A percentile compares a stretch with the other conserved stretches of the same genome.
phyloP scores from a whole-genome alignment of 2,329 filamentous ascomycete species.

The Ophiostoma australiae region DNA sequence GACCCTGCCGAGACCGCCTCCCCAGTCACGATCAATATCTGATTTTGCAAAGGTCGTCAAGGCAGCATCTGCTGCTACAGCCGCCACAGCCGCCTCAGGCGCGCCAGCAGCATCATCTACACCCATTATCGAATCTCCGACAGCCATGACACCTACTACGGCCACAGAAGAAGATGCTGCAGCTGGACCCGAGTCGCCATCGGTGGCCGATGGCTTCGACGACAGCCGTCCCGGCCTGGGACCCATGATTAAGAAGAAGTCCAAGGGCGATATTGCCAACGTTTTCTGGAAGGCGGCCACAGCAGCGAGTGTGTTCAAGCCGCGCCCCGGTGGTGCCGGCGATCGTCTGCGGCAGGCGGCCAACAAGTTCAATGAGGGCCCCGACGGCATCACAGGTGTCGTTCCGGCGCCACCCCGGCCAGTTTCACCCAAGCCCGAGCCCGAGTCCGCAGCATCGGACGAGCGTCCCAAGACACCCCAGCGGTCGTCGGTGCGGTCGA shows the following conservation, averaged over 20 bases:
- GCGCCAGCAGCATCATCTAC: not conserved
- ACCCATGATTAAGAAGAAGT: constrained; percentile 80
- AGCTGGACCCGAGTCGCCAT: constrained; percentile 21
- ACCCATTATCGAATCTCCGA: not conserved
- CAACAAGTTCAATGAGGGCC: constrained; percentile 58
- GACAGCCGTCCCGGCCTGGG: constrained; percentile 68
- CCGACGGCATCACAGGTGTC: constrained; percentile 85
- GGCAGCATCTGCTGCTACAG: not conserved
- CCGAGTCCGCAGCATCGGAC: constrained; percentile 23
- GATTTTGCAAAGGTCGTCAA: constrained; percentile 2
- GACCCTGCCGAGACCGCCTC: constrained; percentile 5
- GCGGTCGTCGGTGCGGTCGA: constrained; percentile 43
- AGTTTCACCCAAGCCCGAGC: constrained; percentile 36
- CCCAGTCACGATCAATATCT: constrained; percentile 9
- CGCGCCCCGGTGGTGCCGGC: constrained; percentile 78
- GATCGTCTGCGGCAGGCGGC: constrained; percentile 66
- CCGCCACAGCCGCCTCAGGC: not conserved
- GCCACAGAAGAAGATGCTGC: not conserved
- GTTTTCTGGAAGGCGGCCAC: constrained; percentile 76
- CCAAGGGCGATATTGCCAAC: constrained; percentile 66
- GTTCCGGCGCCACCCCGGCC: constrained; percentile 68
- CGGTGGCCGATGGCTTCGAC: constrained; percentile 29
- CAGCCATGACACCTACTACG: not conserved
- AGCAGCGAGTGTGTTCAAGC: constrained; percentile 71
- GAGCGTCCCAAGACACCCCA: constrained; percentile 35